phyloP scores from a whole-genome alignment of 257 asterid genomes.

The Primulina tabacum region DNA sequence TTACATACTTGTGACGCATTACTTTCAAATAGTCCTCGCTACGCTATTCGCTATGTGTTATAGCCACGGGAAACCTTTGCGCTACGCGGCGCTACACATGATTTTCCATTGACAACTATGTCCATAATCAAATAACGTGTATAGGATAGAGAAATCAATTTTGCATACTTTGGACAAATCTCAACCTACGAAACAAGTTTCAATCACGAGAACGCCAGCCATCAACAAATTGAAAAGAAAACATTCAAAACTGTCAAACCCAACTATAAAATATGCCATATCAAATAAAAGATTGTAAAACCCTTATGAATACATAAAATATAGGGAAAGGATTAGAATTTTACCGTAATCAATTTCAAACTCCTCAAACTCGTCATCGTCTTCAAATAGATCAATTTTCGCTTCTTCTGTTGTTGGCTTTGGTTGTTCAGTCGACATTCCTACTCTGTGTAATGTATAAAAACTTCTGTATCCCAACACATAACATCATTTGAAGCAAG shows the following conservation, averaged over 20 bases:
- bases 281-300: background rate
- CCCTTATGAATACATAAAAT: background rate
- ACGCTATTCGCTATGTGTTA: too few species aligned
- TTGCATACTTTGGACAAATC: background rate
- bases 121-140: background rate
- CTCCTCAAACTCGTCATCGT: conserved; percentile 89
- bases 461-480: background rate
- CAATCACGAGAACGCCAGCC: background rate
- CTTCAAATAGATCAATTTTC: conserved; percentile 77
- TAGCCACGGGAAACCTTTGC: too few species aligned
- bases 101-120: too few species aligned
- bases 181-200: background rate
- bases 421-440: conserved; percentile 74
- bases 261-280: background rate
- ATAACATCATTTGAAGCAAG: background rate
- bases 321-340: background rate
- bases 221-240: background rate
- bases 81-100: too few species aligned
- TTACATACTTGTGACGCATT: too few species aligned
- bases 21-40: too few species aligned
- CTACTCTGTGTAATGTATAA: background rate
- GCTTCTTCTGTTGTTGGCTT: conserved; percentile 61
- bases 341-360: conserved; percentile 66
- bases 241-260: too few species aligned
- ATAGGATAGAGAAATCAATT: background rate